A percentile compares a stretch with the other conserved stretches of the same genome.
These are phyloP conservation scores for Colletotrichum graminicola DNA, from an alignment of 2,329 filamentous ascomycete species.

Conservation along the genomic window DNA sequence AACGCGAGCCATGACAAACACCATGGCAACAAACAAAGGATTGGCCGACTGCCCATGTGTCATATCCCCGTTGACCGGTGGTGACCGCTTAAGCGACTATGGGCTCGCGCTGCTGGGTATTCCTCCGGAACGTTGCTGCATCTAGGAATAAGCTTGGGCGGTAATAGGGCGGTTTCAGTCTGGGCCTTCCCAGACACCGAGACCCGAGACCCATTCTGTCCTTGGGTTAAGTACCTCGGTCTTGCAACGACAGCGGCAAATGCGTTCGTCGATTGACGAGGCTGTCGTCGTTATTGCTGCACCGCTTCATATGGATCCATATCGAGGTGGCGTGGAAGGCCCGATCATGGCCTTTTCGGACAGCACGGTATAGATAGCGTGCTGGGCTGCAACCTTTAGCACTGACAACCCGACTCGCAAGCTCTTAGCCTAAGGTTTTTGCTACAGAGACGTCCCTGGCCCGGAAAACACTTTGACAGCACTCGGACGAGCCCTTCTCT, in stretches of 20 bases:
- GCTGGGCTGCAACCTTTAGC: slow-evolving; percentile 21
- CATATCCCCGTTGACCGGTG: slow-evolving; percentile 36
- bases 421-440: slow-evolving; percentile 26
- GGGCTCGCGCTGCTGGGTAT: slow-evolving; percentile 24
- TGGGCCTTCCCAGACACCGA: slow-evolving; percentile 28
- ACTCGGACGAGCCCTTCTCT: slow-evolving; percentile 7
- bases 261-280: background rate
- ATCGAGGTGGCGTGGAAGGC: slow-evolving; percentile 17
- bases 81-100: slow-evolving; percentile 31
- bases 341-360: slow-evolving; percentile 14
- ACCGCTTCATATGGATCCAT: slow-evolving; percentile 17
- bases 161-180: slow-evolving; percentile 33
- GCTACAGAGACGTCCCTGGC: slow-evolving; percentile 19
- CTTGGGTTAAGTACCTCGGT: background rate
- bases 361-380: slow-evolving; percentile 24
- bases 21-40: slow-evolving; percentile 18
- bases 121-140: slow-evolving; percentile 27
- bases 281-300: background rate
- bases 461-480: slow-evolving; percentile 2
- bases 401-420: slow-evolving; percentile 37
- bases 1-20: slow-evolving; percentile 21
- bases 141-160: slow-evolving; percentile 34
- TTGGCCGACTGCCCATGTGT: slow-evolving; percentile 34
- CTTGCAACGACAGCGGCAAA: slow-evolving; percentile 3
- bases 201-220: slow-evolving; percentile 13